phyloP scores from a whole-genome alignment of 495 filamentous ascomycete species.

The Lasiosphaeria hispida region DNA sequence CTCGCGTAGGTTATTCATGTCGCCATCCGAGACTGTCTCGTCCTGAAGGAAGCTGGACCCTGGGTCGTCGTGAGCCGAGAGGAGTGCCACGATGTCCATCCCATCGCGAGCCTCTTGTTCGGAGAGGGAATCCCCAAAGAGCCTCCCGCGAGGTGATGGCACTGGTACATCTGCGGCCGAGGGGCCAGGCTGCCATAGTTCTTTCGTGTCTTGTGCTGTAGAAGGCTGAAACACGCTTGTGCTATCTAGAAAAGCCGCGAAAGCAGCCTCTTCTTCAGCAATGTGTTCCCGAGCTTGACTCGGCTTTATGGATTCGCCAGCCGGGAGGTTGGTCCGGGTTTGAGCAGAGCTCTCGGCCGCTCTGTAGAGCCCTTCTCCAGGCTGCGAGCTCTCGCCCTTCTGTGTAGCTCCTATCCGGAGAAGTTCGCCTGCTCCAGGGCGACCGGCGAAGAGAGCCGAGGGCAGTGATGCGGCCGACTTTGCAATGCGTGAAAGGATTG shows the following conservation, averaged over 20 bases:
- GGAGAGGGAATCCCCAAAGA: conserved; percentile 15
- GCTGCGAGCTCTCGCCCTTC: conserved; percentile 25
- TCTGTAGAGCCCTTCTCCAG: conserved; percentile 11
- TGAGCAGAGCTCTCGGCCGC: conserved; percentile 28
- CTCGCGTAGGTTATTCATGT: conserved; percentile 28
- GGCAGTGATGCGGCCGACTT: conserved; percentile 27
- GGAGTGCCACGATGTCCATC: conserved; percentile 42
- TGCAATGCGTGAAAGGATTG: conserved; percentile 23
- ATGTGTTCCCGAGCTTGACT: conserved; percentile 35
- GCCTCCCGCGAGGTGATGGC: neutral
- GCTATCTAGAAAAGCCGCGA: conserved; percentile 44
- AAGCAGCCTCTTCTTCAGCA: conserved; percentile 38
- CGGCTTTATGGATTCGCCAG: conserved; percentile 17
- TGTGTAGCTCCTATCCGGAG: conserved; percentile 12
- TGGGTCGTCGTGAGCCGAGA: conserved; percentile 26
- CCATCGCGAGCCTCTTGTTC: conserved; percentile 45
- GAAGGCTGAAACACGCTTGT: conserved; percentile 25
- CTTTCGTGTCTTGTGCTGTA: conserved; percentile 25
- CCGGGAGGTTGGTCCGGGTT: conserved; percentile 59
- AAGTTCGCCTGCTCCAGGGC: conserved; percentile 2
- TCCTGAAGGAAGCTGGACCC: conserved; percentile 21
- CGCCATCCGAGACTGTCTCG: conserved; percentile 20
- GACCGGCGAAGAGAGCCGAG: conserved; percentile 21
- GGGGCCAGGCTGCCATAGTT: conserved; percentile 13
- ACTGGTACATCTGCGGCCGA: neutral